Percentiles rank a stretch among this genome's conserved stretches.
Evolutionary conservation across 2,329 filamentous ascomycete species (phyloP).

Genomic region (Cladosporium sp.): DNA sequence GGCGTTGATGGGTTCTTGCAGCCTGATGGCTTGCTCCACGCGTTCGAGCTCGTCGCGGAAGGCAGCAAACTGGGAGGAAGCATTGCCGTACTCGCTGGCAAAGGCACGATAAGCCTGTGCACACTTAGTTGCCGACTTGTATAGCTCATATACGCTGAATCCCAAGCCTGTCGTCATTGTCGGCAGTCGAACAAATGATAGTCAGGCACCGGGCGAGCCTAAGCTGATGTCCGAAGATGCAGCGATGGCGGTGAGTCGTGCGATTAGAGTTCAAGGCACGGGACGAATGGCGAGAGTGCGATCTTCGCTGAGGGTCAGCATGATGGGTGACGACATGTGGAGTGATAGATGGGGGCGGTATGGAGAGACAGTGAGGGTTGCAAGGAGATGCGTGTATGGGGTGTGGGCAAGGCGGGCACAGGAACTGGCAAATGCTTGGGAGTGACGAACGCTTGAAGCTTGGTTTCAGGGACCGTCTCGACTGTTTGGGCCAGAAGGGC

Average conservation of each 20-base stretch:
- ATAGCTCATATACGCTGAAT: constrained; percentile 20
- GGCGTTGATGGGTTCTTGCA: constrained; percentile 21
- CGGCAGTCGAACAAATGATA: neutral
- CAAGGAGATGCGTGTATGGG: neutral
- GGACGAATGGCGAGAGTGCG: neutral
- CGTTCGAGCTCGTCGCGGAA: constrained; percentile 22
- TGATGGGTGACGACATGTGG: constrained; percentile 13
- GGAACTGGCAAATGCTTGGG: neutral
- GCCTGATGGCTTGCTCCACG: constrained; percentile 20
- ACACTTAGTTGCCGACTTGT: constrained; percentile 17
- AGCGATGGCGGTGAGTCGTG: constrained; percentile 18
- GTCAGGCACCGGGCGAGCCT: constrained; percentile 5
- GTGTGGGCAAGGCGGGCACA: neutral
- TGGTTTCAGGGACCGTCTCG: neutral
- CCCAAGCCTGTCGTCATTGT: constrained; percentile 16
- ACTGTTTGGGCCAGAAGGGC: neutral
- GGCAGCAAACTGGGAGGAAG: constrained; percentile 17
- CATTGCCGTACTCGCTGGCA: constrained; percentile 19
- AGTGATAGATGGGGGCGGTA: neutral
- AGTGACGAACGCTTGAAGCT: constrained; percentile 11
- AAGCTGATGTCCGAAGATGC: constrained; percentile 7
- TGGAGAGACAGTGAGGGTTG: neutral
- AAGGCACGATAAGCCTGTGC: constrained; percentile 20
- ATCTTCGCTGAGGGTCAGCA: constrained; percentile 16
- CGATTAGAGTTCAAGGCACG: constrained; percentile 3